Evolutionary conservation across 2,329 filamentous ascomycete species (phyloP).

Genomic region (Stenocarpella maydis): DNA sequence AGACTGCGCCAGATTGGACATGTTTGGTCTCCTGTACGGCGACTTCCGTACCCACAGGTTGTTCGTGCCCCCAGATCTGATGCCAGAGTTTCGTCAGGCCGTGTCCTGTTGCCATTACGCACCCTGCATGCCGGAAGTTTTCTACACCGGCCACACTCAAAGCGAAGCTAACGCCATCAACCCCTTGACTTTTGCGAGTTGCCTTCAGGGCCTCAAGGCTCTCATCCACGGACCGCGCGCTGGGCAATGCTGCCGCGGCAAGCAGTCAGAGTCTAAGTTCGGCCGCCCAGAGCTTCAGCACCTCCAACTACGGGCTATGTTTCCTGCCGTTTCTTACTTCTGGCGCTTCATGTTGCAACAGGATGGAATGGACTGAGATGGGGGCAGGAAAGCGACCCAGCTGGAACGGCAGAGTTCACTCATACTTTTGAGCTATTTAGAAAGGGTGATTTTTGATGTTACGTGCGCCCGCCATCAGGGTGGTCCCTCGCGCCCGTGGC

Average conservation of each 20-base stretch:
- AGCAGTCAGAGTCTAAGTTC: not conserved
- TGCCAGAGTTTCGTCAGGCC: not conserved
- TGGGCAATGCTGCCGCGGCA: too few relatives aligned
- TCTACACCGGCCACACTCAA: too few relatives aligned
- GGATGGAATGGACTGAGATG: too few relatives aligned
- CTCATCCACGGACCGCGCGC: not conserved
- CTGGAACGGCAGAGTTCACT: too few relatives aligned
- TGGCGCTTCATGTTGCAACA: too few relatives aligned
- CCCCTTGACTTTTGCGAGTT: not conserved
- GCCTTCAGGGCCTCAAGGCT: not conserved
- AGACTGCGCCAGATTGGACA: not conserved
- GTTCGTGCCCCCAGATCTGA: too few relatives aligned
- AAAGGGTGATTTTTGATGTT: too few relatives aligned
- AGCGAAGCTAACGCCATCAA: fast-evolving
- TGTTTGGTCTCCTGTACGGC: not conserved
- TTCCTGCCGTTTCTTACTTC: not conserved
- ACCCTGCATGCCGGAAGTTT: not conserved
- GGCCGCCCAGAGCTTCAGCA: not conserved
- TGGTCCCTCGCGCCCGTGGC: too few relatives aligned
- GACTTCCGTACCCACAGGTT: fast-evolving
- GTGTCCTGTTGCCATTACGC: too few relatives aligned
- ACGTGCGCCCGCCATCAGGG: too few relatives aligned
- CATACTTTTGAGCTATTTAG: too few relatives aligned
- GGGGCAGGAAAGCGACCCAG: too few relatives aligned
- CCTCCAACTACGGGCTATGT: not conserved